Conservation (phyloP, 352 stramenopile genomes). For the Pythium biforme region DNA sequence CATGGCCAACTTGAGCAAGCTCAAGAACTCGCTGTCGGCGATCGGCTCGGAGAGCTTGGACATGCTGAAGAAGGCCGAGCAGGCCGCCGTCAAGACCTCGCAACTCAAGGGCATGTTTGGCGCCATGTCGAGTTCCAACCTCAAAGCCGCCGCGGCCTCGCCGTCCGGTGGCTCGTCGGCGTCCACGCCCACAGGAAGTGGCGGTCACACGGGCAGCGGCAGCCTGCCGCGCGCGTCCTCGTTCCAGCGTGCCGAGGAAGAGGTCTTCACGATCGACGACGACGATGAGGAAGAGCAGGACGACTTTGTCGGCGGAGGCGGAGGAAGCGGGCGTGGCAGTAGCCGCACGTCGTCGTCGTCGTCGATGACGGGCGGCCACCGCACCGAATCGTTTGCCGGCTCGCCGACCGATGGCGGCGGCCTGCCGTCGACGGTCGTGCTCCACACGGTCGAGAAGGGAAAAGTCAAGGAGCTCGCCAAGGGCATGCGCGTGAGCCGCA, state of each 20-base stretch:
- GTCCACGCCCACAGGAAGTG: background rate
- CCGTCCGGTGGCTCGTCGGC: conserved; percentile 21
- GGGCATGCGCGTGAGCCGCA: conserved; percentile 65
- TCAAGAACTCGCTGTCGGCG: conserved; percentile 56
- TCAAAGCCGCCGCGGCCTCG: background rate
- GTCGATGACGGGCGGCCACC: conserved; percentile 29
- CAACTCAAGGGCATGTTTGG: conserved; percentile 36
- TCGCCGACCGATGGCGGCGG: conserved; percentile 18
- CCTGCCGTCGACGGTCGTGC: conserved; percentile 25
- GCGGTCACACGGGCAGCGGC: background rate
- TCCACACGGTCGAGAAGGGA: conserved; percentile 60
- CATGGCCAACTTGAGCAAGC: conserved; percentile 53
- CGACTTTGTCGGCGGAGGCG: conserved; percentile 37
- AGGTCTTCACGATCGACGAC: conserved; percentile 84
- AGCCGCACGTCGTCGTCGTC: conserved; percentile 48
- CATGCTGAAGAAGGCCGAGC: conserved; percentile 76
- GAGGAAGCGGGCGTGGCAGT: conserved; percentile 13
- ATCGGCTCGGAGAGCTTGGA: conserved; percentile 71
- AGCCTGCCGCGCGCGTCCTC: conserved; percentile 31
- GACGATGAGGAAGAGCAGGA: conserved; percentile 73
- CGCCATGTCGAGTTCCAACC: conserved; percentile 17
- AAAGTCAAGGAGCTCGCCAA: conserved; percentile 51
- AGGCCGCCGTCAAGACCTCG: conserved; percentile 47
- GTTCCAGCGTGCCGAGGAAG: conserved; percentile 64
- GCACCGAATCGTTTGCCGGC: conserved; percentile 41